Percentiles rank a stretch among this genome's conserved stretches.
phyloP scores from a whole-genome alignment of 176 grass and related monocot species.

The Musa beccarii region DNA sequence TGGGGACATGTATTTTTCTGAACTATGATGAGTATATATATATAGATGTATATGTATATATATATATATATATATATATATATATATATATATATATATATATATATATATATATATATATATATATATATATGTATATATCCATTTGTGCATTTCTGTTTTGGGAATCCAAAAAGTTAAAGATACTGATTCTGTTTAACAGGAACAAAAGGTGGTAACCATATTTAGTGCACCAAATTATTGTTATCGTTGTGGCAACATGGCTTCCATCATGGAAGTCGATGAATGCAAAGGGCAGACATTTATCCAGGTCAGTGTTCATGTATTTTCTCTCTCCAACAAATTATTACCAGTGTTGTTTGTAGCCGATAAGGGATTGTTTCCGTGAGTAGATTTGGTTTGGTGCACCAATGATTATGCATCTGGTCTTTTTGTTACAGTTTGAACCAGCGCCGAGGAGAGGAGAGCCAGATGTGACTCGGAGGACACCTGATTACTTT shows the following conservation, averaged over 20 bases:
- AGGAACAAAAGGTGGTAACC: constrained; percentile 20
- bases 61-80: not conserved
- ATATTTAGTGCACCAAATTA: constrained; percentile 22
- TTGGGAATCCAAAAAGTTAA: not conserved
- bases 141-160: not conserved
- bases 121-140: not conserved
- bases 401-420: not conserved
- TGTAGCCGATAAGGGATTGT: no score
- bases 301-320: constrained; percentile 3
- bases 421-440: constrained; percentile 11
- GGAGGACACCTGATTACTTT: constrained; percentile 48
- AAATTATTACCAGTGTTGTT: no score
- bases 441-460: constrained; percentile 45
- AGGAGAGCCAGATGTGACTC: constrained; percentile 45
- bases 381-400: not conserved
- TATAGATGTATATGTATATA: not conserved
- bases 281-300: constrained; percentile 13
- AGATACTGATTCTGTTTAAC: not conserved
- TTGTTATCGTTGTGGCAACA: constrained; percentile 18
- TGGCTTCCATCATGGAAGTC: constrained; percentile 20
- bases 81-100: not conserved
- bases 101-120: not conserved
- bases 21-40: not conserved
- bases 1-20: constrained; percentile 10
- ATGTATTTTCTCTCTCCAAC: not conserved